Conservation (phyloP, 106 monocot species). For the Apostasia ramifera region DNA sequence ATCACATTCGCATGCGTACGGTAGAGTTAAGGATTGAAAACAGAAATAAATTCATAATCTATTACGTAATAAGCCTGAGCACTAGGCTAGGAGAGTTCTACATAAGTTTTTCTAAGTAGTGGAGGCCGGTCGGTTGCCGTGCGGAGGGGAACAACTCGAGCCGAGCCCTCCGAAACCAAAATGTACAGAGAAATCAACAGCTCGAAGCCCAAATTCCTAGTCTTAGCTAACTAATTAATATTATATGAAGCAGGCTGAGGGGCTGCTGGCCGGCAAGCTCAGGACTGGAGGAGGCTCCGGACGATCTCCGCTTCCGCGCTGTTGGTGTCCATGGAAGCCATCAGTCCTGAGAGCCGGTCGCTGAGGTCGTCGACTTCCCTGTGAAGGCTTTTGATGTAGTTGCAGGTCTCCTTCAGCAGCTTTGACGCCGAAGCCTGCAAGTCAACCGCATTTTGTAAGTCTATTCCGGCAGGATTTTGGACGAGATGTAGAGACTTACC, state of each 20-base stretch:
- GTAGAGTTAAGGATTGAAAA: not conserved
- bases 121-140: constrained; percentile 50
- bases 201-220: constrained; percentile 1
- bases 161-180: constrained; percentile 16
- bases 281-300: constrained; percentile 36
- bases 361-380: constrained; percentile 58
- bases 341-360: constrained; percentile 45
- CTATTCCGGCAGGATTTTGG: not conserved
- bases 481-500: constrained; percentile 19
- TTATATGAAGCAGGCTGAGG: not conserved
- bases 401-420: constrained; percentile 69
- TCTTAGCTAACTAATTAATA: not conserved
- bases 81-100: not conserved
- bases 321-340: constrained; percentile 44
- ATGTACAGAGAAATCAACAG: constrained; percentile 4
- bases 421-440: constrained; percentile 53
- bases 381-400: constrained; percentile 63
- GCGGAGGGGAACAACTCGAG: constrained; percentile 36
- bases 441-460: not conserved
- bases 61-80: not conserved
- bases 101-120: constrained; percentile 11
- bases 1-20: constrained; percentile 14
- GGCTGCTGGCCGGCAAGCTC: not conserved
- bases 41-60: not conserved
- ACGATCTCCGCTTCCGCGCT: constrained; percentile 64